Evolutionary conservation across 192 early-diverging fungal genomes (phyloP).

Genomic region (Allomyces macrogynus): DNA sequence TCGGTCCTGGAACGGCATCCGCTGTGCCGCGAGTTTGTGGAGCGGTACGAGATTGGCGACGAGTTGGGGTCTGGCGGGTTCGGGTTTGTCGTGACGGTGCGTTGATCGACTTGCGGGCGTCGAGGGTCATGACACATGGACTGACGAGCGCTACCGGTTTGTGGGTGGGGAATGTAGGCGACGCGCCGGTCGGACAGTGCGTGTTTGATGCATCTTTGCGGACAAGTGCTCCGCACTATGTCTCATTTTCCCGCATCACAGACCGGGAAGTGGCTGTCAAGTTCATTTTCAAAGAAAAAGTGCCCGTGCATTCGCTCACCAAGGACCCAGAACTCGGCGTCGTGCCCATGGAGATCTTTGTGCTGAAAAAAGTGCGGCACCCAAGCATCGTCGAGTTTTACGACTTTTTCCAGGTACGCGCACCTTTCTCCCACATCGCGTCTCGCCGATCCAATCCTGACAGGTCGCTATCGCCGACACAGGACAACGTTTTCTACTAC

Average conservation of each 20-base stretch:
- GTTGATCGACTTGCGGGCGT: too few relatives aligned
- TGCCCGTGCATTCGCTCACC: constrained; percentile 30
- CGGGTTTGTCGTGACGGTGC: constrained; percentile 44
- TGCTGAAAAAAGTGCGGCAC: constrained; percentile 35
- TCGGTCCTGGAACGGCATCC: constrained; percentile 11
- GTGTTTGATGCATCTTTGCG: too few relatives aligned
- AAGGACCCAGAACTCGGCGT: constrained; percentile 25
- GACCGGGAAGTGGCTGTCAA: constrained; percentile 40
- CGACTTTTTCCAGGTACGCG: constrained; percentile 15
- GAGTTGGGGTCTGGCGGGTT: constrained; percentile 58
- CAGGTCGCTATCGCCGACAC: not conserved
- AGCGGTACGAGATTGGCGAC: constrained; percentile 23
- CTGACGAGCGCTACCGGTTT: too few relatives aligned
- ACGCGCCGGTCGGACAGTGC: constrained; percentile 19
- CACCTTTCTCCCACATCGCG: not conserved
- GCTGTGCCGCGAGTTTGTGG: constrained; percentile 23
- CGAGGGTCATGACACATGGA: too few relatives aligned
- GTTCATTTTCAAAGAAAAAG: constrained; percentile 34
- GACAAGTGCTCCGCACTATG: too few relatives aligned
- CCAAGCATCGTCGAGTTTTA: constrained; percentile 27
- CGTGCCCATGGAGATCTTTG: constrained; percentile 40
- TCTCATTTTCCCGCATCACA: too few relatives aligned
- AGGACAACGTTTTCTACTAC: constrained; percentile 30
- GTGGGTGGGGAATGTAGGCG: constrained; percentile 5
- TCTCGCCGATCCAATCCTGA: not conserved